Base-by-base conservation (phyloP, 345 rosid species). In the Carallia pectinifolia region DNA sequence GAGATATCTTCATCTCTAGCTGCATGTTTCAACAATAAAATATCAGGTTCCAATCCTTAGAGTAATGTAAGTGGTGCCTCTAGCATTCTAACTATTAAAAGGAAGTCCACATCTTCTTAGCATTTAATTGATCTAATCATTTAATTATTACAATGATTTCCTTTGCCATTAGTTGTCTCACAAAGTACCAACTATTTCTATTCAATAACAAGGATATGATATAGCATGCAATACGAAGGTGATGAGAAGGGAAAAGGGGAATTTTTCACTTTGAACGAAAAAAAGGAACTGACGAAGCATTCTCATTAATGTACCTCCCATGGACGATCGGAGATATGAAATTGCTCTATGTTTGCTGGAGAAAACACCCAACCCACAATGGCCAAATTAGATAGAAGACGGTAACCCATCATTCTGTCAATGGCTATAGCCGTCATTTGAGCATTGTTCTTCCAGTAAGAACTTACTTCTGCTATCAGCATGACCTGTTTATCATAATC, bases 351-450 rank as follows among this genome's bases (percentile, higher is more conserved):
- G 67, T 88, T 95, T 73, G 78, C 79, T 0, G 94, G 80, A 60
- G 96, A 92, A 80, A 95, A 95, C 61, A 95, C 97, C 97, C 98
- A 95, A 82, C 85, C 86, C 71, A 90, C 90, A 74, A 95, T 92
- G 33, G 99, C 94, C 82, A 89, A 87, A 80, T 92, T 95, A 47
- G 99, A 95, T 65, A 95, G 81, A 34, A 95, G 94, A 69, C 97
- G 86, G 81, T 95, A 95, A 59, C 99, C 96, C 99, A 95, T 95
- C 99, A 95, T 92, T 83, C 99, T 85, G 82, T 95, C 99, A 68
- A 95, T 86, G 61, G 96, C 81, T 68, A 95, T 79, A 13, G 94
- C 97, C 13, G 94, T 88, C 94, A 89, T 95, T 72, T 95, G 99
- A 30, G 75, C 76, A 77, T 86, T 89, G 81, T 85, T 87, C 86